Evolutionary conservation across 352 stramenopile species (phyloP).

Genomic region (Globisporangium carolinianum): DNA sequence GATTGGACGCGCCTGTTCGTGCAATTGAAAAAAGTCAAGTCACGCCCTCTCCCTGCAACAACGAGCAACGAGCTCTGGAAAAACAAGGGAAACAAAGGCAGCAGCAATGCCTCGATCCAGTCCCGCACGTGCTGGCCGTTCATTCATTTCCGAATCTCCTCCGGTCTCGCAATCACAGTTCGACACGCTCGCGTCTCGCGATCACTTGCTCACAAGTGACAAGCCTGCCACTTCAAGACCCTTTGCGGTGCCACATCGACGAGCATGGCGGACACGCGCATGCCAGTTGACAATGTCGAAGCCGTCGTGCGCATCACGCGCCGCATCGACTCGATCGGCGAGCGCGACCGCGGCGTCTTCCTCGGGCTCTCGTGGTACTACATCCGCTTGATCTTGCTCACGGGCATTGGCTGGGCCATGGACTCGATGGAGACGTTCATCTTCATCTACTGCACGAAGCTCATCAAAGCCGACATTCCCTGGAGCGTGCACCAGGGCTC

Average conservation of each 20-base stretch:
- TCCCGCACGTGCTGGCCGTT: not conserved
- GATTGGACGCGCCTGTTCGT: too few species aligned
- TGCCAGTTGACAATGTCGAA: conserved; percentile 27
- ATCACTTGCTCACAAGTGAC: conserved; percentile 14
- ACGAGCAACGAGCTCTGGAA: too few species aligned
- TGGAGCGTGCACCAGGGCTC: conserved; percentile 23
- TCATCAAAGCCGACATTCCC: conserved; percentile 42
- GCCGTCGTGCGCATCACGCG: conserved; percentile 57
- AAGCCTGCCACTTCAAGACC: not conserved
- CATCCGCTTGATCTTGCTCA: conserved; percentile 55
- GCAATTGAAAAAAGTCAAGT: too few species aligned
- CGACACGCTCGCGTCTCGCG: conserved; percentile 11
- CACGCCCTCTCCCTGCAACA: too few species aligned
- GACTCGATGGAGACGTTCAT: conserved; percentile 72
- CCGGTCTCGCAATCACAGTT: conserved; percentile 15
- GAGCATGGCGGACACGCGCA: conserved; percentile 5
- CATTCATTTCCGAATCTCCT: conserved; percentile 10
- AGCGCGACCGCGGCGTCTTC: conserved; percentile 33
- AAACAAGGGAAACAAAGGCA: too few species aligned
- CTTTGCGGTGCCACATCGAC: too few species aligned
- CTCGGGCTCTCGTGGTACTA: conserved; percentile 68
- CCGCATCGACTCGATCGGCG: conserved; percentile 57
- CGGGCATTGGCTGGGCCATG: conserved; percentile 65
- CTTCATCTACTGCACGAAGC: conserved; percentile 42
- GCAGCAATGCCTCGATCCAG: too few species aligned